Evolutionary conservation across 106 monocot species (phyloP).

Genomic region (Dioscorea zingiberensis): DNA sequence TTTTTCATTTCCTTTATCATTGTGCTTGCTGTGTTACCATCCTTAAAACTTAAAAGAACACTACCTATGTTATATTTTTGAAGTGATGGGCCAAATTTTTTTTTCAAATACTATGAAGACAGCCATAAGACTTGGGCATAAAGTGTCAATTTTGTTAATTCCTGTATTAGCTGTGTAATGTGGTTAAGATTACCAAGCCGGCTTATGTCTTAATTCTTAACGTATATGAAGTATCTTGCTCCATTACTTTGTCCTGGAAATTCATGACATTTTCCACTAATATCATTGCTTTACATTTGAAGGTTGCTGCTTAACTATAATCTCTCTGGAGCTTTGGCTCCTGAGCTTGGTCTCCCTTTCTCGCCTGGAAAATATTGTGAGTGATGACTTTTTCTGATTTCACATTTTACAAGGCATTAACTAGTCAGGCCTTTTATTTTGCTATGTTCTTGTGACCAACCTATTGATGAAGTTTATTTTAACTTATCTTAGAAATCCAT

Average conservation of each 20-base stretch:
- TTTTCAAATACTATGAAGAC: too few species aligned
- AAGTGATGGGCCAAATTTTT: too few species aligned
- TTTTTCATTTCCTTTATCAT: too few species aligned
- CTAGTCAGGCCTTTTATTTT: background rate
- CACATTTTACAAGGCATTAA: background rate
- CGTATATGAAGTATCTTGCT: background rate
- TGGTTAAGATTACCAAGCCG: background rate
- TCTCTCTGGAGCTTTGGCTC: slow-evolving; percentile 71
- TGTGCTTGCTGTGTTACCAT: too few species aligned
- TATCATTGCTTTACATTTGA: slow-evolving; percentile 4
- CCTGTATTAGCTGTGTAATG: background rate
- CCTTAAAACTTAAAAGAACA: too few species aligned
- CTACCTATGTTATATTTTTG: too few species aligned
- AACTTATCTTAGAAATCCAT: background rate
- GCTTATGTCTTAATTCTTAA: background rate
- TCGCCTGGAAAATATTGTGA: slow-evolving; percentile 67
- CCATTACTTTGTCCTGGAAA: background rate
- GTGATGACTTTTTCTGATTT: slow-evolving; percentile 5
- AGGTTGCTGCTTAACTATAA: slow-evolving; percentile 72
- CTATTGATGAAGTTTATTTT: background rate
- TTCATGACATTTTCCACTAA: background rate
- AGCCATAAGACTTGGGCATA: too few species aligned
- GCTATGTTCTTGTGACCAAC: background rate
- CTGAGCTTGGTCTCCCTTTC: slow-evolving; percentile 69
- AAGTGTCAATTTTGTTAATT: background rate